Conservation (phyloP, 2,329 filamentous ascomycete species). For the Calonectria fujianensis region DNA sequence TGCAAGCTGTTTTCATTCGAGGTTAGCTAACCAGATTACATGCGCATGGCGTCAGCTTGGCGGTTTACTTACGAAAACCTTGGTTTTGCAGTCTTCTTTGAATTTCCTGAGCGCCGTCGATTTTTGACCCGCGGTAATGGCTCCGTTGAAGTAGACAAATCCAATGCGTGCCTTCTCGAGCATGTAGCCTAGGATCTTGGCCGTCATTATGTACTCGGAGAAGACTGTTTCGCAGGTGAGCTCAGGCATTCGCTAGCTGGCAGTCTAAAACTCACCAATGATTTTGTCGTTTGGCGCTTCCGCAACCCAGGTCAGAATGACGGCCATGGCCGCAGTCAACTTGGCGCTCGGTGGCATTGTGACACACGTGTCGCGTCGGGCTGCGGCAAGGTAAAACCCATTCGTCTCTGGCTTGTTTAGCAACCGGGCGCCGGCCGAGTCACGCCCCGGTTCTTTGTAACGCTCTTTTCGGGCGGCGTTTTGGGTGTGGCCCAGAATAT, state of each 20-base stretch:
- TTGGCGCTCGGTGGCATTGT: slow-evolving; percentile 57
- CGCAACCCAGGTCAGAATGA: slow-evolving; percentile 57
- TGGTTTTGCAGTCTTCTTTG: slow-evolving; percentile 16
- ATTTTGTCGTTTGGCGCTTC: slow-evolving; percentile 62
- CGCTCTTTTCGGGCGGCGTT: fast-evolving
- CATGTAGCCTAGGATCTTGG: slow-evolving; percentile 60
- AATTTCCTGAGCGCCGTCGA: slow-evolving; percentile 51
- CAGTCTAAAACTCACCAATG: slow-evolving; percentile 56
- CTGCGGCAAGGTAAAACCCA: slow-evolving; percentile 51
- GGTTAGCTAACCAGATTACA: slow-evolving; percentile 10
- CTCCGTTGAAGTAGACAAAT: slow-evolving; percentile 63
- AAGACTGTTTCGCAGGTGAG: slow-evolving; percentile 56
- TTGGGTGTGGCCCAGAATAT: slow-evolving; percentile 25
- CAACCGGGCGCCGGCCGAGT: slow-evolving; percentile 48
- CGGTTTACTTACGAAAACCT: slow-evolving; percentile 60
- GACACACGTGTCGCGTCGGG: background rate
- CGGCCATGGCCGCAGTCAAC: slow-evolving; percentile 55
- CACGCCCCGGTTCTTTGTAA: slow-evolving; percentile 50
- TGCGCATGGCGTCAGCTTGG: background rate
- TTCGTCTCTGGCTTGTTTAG: slow-evolving; percentile 27
- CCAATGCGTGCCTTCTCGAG: slow-evolving; percentile 54
- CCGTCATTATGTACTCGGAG: slow-evolving; percentile 58
- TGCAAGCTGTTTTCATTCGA: slow-evolving; percentile 54
- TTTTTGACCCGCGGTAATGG: slow-evolving; percentile 45
- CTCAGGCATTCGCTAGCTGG: fast-evolving